Evolutionary conservation across 164 flowering plant species (phyloP).

Genomic region (Protea cynaroides): DNA sequence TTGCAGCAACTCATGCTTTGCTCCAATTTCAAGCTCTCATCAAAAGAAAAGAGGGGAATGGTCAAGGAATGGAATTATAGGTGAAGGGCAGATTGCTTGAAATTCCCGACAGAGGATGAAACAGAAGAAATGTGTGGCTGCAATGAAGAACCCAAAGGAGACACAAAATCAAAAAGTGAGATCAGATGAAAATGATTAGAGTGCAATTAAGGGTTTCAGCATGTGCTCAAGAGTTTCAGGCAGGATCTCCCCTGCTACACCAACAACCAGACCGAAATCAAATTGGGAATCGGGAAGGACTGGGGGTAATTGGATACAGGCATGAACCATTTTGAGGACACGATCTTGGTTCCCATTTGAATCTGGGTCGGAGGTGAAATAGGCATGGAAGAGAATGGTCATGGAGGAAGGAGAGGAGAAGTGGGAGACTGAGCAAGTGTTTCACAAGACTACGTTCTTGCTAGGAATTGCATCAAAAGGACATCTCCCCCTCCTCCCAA

Average conservation of each 20-base stretch:
- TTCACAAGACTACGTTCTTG: too few relatives aligned
- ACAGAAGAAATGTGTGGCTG: not conserved
- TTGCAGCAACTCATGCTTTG: constrained; percentile 34
- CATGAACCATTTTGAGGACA: constrained; percentile 45
- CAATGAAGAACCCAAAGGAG: not conserved
- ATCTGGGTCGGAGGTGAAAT: constrained; percentile 32
- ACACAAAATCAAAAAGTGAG: not conserved
- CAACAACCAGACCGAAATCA: constrained; percentile 83
- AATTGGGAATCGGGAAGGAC: constrained; percentile 52
- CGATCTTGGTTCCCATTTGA: constrained; percentile 38
- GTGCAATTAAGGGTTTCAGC: constrained; percentile 11
- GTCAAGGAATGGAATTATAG: not conserved
- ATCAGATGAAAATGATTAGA: not conserved
- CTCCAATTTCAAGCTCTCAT: constrained; percentile 34
- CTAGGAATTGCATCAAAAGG: too few relatives aligned
- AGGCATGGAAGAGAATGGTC: constrained; percentile 58
- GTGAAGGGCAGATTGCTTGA: not conserved
- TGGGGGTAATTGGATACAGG: constrained; percentile 55
- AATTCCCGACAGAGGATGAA: not conserved
- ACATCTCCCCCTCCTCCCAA: too few relatives aligned
- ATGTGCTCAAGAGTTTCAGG: constrained; percentile 75
- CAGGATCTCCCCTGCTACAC: constrained; percentile 82
- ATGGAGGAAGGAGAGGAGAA: constrained; percentile 4
- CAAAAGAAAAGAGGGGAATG: not conserved
- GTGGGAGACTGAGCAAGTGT: constrained; percentile 38